These are phyloP conservation scores for Dimocarpus longan DNA, from an alignment of 345 rosid genomes.

Conservation along the genomic window DNA sequence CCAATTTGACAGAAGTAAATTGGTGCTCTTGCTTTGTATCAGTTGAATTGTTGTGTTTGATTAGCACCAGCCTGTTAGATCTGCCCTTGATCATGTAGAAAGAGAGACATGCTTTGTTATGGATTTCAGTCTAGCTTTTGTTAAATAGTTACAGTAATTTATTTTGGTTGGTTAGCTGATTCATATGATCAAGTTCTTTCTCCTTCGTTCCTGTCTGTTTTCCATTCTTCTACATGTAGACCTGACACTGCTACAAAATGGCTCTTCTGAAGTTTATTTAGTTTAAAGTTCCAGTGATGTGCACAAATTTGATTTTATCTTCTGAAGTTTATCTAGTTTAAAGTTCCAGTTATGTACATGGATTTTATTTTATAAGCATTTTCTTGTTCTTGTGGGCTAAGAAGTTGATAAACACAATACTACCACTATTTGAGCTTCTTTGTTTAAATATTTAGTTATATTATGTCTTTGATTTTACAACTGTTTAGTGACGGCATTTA, in stretches of 20 bases:
- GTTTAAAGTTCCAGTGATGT: neutral
- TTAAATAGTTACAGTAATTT: neutral
- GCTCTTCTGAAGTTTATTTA: neutral
- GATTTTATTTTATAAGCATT: neutral
- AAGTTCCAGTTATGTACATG: too few relatives aligned
- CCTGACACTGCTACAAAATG: neutral
- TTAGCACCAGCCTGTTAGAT: neutral
- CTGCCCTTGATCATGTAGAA: neutral
- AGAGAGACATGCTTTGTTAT: neutral
- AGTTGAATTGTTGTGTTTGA: neutral
- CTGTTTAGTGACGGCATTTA: neutral
- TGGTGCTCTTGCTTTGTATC: neutral
- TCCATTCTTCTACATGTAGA: neutral
- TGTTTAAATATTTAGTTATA: too few relatives aligned
- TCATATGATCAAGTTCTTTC: neutral
- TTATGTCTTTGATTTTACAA: neutral
- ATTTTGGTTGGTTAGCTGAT: neutral
- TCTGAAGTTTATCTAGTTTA: too few relatives aligned
- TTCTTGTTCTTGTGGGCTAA: neutral
- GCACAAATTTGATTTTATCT: too few relatives aligned
- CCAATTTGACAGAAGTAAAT: neutral
- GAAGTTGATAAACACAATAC: neutral
- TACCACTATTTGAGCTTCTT: neutral
- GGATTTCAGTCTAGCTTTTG: neutral
- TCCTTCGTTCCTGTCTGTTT: neutral